These are phyloP conservation scores for Aspergillus japonicus DNA, from an alignment of 2,329 filamentous ascomycete genomes.

Conservation along the genomic window DNA sequence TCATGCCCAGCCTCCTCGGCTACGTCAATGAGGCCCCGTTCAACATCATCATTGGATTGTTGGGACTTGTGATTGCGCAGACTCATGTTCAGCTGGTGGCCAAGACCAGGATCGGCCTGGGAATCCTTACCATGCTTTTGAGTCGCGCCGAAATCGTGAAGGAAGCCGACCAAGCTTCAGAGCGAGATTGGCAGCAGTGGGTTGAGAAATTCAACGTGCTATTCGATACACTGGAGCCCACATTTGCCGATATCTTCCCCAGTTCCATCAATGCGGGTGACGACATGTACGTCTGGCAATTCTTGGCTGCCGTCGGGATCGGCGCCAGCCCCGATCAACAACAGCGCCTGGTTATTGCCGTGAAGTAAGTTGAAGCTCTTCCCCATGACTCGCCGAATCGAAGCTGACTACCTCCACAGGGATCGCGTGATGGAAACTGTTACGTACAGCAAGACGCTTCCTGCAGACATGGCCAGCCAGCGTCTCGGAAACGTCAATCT, in stretches of 20 bases:
- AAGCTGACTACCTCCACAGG: conserved; percentile 34
- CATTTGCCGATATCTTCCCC: conserved; percentile 83
- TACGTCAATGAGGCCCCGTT: conserved; percentile 90
- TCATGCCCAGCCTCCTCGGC: conserved; percentile 85
- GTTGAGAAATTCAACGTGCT: conserved; percentile 77
- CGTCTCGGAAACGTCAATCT: conserved; percentile 91
- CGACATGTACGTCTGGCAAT: conserved; percentile 97
- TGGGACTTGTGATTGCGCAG: conserved; percentile 78
- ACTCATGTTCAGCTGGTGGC: conserved; percentile 82
- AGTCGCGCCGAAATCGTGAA: conserved; percentile 92
- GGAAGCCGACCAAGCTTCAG: conserved; percentile 68
- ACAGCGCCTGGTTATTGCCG: conserved; percentile 86
- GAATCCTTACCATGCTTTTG: conserved; percentile 88
- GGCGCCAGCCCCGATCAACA: conserved; percentile 93
- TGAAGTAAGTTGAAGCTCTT: conserved; percentile 61
- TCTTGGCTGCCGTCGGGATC: conserved; percentile 90
- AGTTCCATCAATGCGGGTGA: conserved; percentile 85
- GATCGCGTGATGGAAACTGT: conserved; percentile 97
- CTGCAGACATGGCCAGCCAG: conserved; percentile 77
- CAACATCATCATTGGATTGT: conserved; percentile 83
- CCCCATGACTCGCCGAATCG: neutral
- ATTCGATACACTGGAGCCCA: conserved; percentile 83
- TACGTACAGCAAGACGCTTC: conserved; percentile 80
- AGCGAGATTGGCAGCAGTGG: conserved; percentile 80
- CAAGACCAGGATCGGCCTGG: conserved; percentile 82